Evolutionary conservation across 2,329 filamentous ascomycete genomes (phyloP).

Genomic region (Sporothrix protearum): DNA sequence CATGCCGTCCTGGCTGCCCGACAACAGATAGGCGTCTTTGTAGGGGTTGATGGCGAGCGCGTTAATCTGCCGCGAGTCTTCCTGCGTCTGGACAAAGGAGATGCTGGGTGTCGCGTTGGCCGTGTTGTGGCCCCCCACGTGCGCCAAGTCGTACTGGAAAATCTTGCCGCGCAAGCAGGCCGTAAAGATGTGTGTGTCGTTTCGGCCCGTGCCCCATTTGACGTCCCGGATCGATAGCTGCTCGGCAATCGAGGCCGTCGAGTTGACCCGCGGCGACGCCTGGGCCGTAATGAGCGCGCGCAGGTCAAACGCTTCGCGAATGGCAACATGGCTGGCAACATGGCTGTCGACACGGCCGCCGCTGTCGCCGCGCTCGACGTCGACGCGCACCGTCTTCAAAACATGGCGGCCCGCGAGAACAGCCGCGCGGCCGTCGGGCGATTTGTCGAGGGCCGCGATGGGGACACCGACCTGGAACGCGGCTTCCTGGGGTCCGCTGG

Average conservation of each 20-base stretch:
- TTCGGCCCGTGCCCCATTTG: constrained; percentile 51
- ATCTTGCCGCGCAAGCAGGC: constrained; percentile 63
- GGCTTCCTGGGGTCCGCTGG: constrained; percentile 54
- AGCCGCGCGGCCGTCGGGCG: constrained; percentile 53
- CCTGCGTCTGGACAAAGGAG: constrained; percentile 56
- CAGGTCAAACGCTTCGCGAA: constrained; percentile 57
- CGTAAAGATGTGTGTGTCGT: constrained; percentile 55
- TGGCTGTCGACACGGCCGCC: not conserved
- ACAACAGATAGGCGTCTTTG: constrained; percentile 54
- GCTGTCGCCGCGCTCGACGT: constrained; percentile 45
- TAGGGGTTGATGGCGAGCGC: constrained; percentile 62
- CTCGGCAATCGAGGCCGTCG: constrained; percentile 44
- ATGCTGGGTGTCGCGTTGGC: constrained; percentile 39
- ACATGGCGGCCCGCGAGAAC: constrained; percentile 59
- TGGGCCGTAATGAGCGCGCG: constrained; percentile 53
- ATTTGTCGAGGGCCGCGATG: constrained; percentile 56
- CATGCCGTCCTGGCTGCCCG: constrained; percentile 61
- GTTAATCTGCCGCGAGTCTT: constrained; percentile 62
- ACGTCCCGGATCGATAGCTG: constrained; percentile 63
- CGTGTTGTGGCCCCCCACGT: constrained; percentile 43
- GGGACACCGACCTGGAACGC: constrained; percentile 51
- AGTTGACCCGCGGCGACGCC: constrained; percentile 42
- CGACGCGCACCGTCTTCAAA: constrained; percentile 57
- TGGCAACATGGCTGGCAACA: constrained; percentile 37
- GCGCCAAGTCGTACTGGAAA: constrained; percentile 59